phyloP scores from a whole-genome alignment of 2,329 filamentous ascomycete genomes.

The Parastagonospora avenae region DNA sequence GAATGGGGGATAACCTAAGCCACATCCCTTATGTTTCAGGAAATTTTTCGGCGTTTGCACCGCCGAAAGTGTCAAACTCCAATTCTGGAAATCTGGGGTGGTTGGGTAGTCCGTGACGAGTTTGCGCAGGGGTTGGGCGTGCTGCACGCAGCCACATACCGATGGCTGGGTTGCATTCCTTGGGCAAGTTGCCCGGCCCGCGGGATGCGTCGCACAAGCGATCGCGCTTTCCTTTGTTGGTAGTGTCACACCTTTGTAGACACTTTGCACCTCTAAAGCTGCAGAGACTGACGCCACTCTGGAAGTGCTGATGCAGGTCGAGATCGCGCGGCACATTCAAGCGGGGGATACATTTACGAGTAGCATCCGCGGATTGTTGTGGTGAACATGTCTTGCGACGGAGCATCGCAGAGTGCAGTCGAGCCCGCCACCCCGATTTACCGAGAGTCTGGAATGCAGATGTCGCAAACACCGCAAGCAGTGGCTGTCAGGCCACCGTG shows the following conservation, averaged over 20 bases:
- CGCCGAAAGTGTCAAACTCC: slow-evolving; percentile 19
- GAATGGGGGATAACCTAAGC: slow-evolving; percentile 43
- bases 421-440: slow-evolving; percentile 11
- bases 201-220: slow-evolving; percentile 20
- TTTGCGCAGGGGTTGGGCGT: slow-evolving; percentile 26
- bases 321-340: background rate
- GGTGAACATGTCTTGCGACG: background rate
- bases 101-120: slow-evolving; percentile 28
- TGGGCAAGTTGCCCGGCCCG: slow-evolving; percentile 16
- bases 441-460: slow-evolving; percentile 20
- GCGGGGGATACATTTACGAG: background rate
- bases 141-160: slow-evolving; percentile 33
- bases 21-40: slow-evolving; percentile 32
- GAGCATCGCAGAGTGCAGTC: slow-evolving; percentile 12
- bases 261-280: background rate
- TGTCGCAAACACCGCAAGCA: slow-evolving; percentile 32
- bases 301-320: background rate
- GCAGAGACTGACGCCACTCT: background rate
- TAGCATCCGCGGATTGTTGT: background rate
- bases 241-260: background rate
- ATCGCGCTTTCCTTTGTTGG: slow-evolving; percentile 14
- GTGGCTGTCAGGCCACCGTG: slow-evolving; percentile 20
- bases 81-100: slow-evolving; percentile 19
- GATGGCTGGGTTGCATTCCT: slow-evolving; percentile 19
- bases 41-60: slow-evolving; percentile 24